Conservation (phyloP, 805 yeast species). For the Lipomyces spencermartinsiae region DNA sequence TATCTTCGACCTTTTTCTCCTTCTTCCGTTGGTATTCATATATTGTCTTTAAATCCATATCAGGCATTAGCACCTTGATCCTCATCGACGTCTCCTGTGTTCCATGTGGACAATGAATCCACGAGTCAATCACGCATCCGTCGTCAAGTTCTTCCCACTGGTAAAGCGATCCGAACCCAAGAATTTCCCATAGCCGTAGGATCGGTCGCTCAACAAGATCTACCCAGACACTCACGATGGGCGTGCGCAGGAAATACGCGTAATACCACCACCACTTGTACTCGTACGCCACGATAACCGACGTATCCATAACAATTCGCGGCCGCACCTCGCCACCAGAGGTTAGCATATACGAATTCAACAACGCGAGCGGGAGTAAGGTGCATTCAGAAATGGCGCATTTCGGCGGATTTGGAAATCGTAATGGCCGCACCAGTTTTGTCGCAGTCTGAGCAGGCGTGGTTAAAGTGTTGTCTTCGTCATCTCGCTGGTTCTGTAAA, state of each 20-base stretch:
- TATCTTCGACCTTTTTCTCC: background rate
- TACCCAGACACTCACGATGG: slow-evolving; percentile 21
- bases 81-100: background rate
- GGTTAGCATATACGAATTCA: slow-evolving; percentile 18
- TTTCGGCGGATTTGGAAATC: slow-evolving; percentile 30
- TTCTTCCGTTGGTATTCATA: background rate
- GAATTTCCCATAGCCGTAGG: slow-evolving; percentile 10
- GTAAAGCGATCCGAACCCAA: slow-evolving; percentile 14
- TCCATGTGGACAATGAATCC: slow-evolving; percentile 24
- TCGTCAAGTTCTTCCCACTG: slow-evolving; percentile 27
- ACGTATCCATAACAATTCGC: slow-evolving; percentile 24
- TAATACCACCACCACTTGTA: slow-evolving; percentile 34
- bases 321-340: slow-evolving; percentile 16
- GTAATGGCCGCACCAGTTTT: slow-evolving; percentile 16
- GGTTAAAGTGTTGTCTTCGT: background rate
- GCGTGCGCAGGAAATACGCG: slow-evolving; percentile 29
- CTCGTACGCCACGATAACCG: slow-evolving; percentile 29
- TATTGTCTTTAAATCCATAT: background rate
- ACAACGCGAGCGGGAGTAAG: slow-evolving; percentile 21
- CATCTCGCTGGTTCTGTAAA: background rate
- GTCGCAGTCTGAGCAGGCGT: background rate
- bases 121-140: slow-evolving; percentile 19
- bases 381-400: slow-evolving; percentile 32
- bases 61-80: slow-evolving; percentile 5
- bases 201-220: slow-evolving; percentile 21